Percentiles rank a stretch among this genome's conserved stretches.
These are phyloP conservation scores for Paraphaeosphaeria minitans DNA, from an alignment of 2,329 filamentous ascomycete genomes.

Conservation along the genomic window DNA sequence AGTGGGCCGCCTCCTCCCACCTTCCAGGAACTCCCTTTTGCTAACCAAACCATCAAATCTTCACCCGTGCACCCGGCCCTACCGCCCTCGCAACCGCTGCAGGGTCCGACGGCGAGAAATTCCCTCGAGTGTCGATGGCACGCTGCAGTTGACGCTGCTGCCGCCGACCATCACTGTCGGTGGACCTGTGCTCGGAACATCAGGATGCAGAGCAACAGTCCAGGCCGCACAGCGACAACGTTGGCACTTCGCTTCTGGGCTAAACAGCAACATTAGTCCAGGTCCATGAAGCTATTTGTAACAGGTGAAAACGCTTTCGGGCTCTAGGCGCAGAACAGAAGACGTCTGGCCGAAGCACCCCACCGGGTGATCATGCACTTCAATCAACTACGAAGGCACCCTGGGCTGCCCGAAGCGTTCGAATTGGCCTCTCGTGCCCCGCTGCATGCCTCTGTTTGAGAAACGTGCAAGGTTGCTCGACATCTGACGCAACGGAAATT, in stretches of 20 bases:
- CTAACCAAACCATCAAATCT: background rate
- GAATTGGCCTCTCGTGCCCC: constrained; percentile 1
- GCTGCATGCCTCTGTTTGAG: constrained; percentile 3
- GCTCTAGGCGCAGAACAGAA: constrained; percentile 2
- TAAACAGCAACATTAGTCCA: background rate
- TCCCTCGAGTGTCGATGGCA: background rate
- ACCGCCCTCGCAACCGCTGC: constrained; percentile 15
- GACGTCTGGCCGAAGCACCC: constrained; percentile 6
- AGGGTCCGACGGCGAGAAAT: constrained; percentile 11
- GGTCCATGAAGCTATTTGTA: background rate
- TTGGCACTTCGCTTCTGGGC: background rate
- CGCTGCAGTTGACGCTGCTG: background rate
- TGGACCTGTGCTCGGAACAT: background rate
- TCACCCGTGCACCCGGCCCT: background rate
- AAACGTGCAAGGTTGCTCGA: constrained; percentile 7
- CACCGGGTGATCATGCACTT: constrained; percentile 4
- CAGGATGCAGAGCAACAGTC: background rate
- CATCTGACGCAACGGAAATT: constrained; percentile 7
- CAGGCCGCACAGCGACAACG: background rate
- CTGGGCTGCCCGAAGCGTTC: background rate
- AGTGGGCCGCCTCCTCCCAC: background rate
- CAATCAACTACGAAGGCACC: background rate
- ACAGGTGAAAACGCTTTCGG: background rate
- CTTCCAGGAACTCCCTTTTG: background rate
- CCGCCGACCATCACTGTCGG: constrained; percentile 6